A percentile compares a stretch with the other conserved stretches of the same genome.
These are phyloP conservation scores for Botryotinia convoluta DNA, from an alignment of 2,329 filamentous ascomycete species.

Conservation along the genomic window DNA sequence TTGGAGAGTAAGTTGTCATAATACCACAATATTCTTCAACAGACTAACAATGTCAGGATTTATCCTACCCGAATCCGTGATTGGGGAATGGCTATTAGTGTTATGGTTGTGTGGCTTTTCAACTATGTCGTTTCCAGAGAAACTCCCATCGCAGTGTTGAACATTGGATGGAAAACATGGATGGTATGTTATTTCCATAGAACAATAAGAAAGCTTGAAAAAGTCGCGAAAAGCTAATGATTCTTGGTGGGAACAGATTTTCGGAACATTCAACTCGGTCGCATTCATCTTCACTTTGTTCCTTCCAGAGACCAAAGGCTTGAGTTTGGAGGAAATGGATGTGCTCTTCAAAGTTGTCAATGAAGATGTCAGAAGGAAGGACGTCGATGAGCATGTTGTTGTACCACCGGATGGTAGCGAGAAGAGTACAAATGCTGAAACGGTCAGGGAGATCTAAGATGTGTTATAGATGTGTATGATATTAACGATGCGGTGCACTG, in stretches of 20 bases:
- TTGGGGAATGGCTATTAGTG: conserved; percentile 47
- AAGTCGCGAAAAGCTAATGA: not conserved
- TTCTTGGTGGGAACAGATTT: conserved; percentile 15
- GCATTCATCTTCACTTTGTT: conserved; percentile 44
- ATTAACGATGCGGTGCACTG: not conserved
- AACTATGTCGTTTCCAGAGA: conserved; percentile 51
- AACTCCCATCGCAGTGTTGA: conserved; percentile 50
- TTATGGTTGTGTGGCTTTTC: conserved; percentile 50
- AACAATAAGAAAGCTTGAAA: not conserved
- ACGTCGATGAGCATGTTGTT: conserved; percentile 19
- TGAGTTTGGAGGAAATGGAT: conserved; percentile 26
- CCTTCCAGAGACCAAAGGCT: conserved; percentile 25
- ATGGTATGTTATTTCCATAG: conserved; percentile 16
- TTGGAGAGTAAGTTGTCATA: conserved; percentile 6
- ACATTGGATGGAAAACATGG: conserved; percentile 42
- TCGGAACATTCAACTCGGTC: conserved; percentile 21
- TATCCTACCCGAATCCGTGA: conserved; percentile 41
- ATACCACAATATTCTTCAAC: not conserved
- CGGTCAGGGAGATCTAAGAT: not conserved
- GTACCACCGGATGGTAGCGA: not conserved
- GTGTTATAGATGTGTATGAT: not conserved
- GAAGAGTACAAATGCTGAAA: not conserved
- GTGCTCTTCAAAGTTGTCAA: conserved; percentile 22
- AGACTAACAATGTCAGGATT: not conserved
- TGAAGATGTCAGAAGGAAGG: conserved; percentile 16